Base-by-base conservation (phyloP, 2,329 filamentous ascomycete genomes). In the Penicillium griseofulvum region DNA sequence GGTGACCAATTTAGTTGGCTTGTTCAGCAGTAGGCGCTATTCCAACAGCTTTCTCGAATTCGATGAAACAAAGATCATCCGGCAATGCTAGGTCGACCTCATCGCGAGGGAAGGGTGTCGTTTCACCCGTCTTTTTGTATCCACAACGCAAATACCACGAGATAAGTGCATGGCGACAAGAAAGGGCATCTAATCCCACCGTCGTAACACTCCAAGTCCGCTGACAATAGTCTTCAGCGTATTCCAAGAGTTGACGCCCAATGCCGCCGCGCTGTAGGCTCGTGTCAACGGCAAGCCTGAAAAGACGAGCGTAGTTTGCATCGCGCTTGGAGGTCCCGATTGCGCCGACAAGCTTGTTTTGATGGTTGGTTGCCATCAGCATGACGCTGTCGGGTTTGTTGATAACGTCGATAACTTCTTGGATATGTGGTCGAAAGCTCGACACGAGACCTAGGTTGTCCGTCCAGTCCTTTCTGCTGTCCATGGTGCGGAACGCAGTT, bases 401-500 rank as follows among this genome's bases (percentile, higher is more conserved):
- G 46, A 78, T 74, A 1, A 52, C 62, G 19, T 55, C 45, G 22
- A 60, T 17, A 2, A 72, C 56, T 5, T 68, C 59, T 2, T 65
- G 55, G 31, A 65, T 42, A n/a, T 57, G 43, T 24, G 69, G 49
- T 8, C 46, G 56, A 37, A 72, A 71, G 37, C 52, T 51, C 2
- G 60, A 55, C 2, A 61, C 60, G 33, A 72, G 66, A 4, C 66
- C 67, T 33, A 69, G 62, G 50, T 74, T 64, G 4, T 67, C 76
- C 0, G 71, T 71, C 73, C 73, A 75, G 54, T 64, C 56, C 51
- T 67, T 54, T 46, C 75, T 64, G 55, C 57, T 71, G 39, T 78
- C 76, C 3, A 70, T 65, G 42, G 74, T 66, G 33, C 73, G 74
- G 44, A 79, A 79, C 0, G 76, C 74, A 12, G 69, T 59, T 48